Base-by-base conservation (phyloP, 805 yeast genomes). In the Kuraishia borneana region DNA sequence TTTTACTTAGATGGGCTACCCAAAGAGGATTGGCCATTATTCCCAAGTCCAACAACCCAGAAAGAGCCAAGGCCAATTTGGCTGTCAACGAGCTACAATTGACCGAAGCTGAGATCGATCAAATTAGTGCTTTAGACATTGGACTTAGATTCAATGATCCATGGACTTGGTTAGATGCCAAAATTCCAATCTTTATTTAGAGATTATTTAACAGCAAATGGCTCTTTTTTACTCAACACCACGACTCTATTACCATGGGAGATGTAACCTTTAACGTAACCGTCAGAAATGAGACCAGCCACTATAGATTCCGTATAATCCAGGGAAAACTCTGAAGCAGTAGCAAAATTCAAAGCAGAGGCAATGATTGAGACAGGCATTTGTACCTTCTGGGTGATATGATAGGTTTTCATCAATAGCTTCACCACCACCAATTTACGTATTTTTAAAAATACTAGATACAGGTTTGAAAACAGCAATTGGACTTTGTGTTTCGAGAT, bases 71-170 rank as follows among this genome's bases (percentile, higher is more conserved):
- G 33, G 68, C 65, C 45, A 83, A 83, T 61, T 65, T 83, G 56
- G 44, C 61, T 28, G 67, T 74, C 44, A 67, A 70, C 45, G 70
- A 68, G 43, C 64, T 68, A 41, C 58, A 62, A 32, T 63, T 83
- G 47, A 45, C 73, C 16, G 54, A 63, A 26, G 67, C 58, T 13
- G 83, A 78, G 43, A 31, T 77, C 31, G 61, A 62, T 17, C 54
- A 60, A 31, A 81, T 85, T 45, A 63, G 75, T 14, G 55, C 54
- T 29, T 68, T 87, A 52, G 81, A 85, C 55, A 66, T 66, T 41
- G 70, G 69, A 45, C 61, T 85, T 42, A 74, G 96, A 61, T 85
- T 87, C 64, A 85, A 85, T 58, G 83, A 85, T 54, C 94, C 96
- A 39, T 58, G 63, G 62, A 42, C 35, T 31, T 58, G 63, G 63